Base-by-base conservation (phyloP, 495 filamentous ascomycete genomes). In the Hyaloscypha bicolor region DNA sequence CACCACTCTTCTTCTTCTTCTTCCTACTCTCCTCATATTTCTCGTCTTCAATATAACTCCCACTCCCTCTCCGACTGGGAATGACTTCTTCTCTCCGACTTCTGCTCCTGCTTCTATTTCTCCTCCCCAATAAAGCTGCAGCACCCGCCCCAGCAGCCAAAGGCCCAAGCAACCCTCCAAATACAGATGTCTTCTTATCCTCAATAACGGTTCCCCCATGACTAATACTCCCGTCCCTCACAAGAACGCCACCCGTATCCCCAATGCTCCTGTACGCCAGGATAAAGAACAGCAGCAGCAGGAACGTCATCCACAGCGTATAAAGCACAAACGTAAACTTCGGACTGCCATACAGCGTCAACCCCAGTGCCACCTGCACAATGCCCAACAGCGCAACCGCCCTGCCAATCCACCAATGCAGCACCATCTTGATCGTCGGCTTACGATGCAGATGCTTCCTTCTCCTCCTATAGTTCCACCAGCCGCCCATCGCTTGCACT, bases 341-440 rank as follows among this genome's bases (percentile, higher is more conserved):
- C 16, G 96, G 95, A 37, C 93, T 95, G 19, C 95, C 95, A 72
- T 97, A 99, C 12, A 99, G 83, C 4, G 93, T 94, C 59, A 99
- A 83, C 0, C 95, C 95, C 1, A 98, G 80, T 1, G 94, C 91
- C 31, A 98, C 88, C 75, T 99, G 96, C 9, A 90, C 84, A 61
- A 99, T 84, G 6, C 91, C 95, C 6, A 99, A 79, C 33, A 98
- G 75, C 9, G 89, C 89, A 60, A 94, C 85, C 0, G 79, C 79
- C 37, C 93, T 85, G 39, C 95, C 95, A 55, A 93, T 74, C 93
- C 94, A 97, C 70, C 93, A 90, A 77, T 99, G 95, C 53, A 97
- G 82, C 76, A 93, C 90, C 67, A 94, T 75, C 5, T 91, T 92
- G 11, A 88, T 76, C 60, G 82, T 81, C 45, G 75, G 75, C 57